These are phyloP conservation scores for Dryas octopetala DNA, from an alignment of 306 rosid species.

Conservation along the genomic window DNA sequence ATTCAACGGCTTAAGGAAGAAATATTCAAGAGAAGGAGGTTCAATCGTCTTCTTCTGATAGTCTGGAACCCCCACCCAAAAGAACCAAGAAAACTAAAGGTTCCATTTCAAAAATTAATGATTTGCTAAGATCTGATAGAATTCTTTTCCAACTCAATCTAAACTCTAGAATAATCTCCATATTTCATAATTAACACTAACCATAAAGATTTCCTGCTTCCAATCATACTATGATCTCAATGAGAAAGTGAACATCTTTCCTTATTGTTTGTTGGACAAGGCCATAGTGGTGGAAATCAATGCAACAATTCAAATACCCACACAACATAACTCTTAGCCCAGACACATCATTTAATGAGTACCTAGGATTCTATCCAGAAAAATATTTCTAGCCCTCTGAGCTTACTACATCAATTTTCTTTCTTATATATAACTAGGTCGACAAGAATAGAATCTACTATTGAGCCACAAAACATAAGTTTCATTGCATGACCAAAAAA, in stretches of 20 bases:
- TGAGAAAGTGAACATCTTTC: background rate
- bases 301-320: background rate
- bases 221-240: background rate
- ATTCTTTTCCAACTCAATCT: background rate
- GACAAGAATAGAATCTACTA: background rate
- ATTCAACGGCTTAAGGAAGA: too few species aligned
- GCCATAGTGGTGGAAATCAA: too few species aligned
- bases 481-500: slow-evolving; percentile 15
- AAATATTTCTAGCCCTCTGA: background rate
- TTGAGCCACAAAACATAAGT: slow-evolving; percentile 25
- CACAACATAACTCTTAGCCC: background rate
- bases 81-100: too few species aligned
- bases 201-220: background rate
- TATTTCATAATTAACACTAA: background rate
- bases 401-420: background rate
- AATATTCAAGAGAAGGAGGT: too few species aligned
- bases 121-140: background rate
- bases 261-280: background rate
- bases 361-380: background rate
- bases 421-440: background rate
- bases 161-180: background rate
- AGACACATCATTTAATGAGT: background rate
- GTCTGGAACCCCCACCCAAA: too few species aligned
- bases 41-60: too few species aligned
- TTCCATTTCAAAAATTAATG: too few species aligned